These are phyloP conservation scores for Plasmodium relictum DNA, from an alignment of 169 alveolate species.

Conservation along the genomic window DNA sequence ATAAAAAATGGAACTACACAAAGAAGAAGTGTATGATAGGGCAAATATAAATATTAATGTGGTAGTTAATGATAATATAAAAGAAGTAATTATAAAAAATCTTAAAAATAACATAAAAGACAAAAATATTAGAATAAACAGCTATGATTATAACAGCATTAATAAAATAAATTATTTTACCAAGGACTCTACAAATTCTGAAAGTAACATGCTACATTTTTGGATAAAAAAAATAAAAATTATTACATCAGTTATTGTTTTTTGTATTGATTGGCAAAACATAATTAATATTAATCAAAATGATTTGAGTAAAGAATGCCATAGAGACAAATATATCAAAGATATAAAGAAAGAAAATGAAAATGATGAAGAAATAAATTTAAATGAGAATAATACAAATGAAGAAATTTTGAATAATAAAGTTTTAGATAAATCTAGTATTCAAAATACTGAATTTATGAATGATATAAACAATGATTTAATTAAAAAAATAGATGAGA, in stretches of 20 bases:
- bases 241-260: slow-evolving; percentile 53
- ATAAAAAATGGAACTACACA: slow-evolving; percentile 36
- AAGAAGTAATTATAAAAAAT: slow-evolving; percentile 55
- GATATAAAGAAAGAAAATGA: neutral
- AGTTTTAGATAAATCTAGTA: neutral
- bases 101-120: slow-evolving; percentile 41
- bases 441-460: slow-evolving; percentile 43
- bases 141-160: slow-evolving; percentile 60
- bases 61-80: slow-evolving; percentile 58
- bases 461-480: slow-evolving; percentile 34
- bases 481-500: slow-evolving; percentile 49
- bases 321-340: neutral
- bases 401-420: neutral
- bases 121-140: slow-evolving; percentile 51
- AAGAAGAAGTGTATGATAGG: slow-evolving; percentile 58
- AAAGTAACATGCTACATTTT: neutral
- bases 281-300: slow-evolving; percentile 20
- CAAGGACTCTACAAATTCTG: neutral
- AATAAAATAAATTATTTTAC: slow-evolving; percentile 25
- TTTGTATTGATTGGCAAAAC: slow-evolving; percentile 72
- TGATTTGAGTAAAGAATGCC: neutral
- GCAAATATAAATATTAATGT: slow-evolving; percentile 56
- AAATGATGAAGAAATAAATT: neutral
- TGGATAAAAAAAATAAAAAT: slow-evolving; percentile 69
- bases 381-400: neutral